phyloP scores from a whole-genome alignment of 768 basidiomycete genomes.

The Rubroboletus pulcherrimus region DNA sequence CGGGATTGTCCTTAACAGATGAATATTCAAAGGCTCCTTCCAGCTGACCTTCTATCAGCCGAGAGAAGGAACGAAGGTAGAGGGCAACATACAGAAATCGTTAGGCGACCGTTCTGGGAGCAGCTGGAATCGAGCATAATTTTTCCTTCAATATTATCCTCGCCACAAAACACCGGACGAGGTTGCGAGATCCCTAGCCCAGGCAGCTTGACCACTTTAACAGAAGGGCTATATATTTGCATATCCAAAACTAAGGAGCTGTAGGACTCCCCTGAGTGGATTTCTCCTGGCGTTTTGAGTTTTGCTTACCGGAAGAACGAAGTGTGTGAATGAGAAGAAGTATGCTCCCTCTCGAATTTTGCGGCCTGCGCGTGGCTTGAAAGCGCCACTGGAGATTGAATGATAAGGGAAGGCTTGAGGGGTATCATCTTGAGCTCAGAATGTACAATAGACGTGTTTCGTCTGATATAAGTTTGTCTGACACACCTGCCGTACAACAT shows the following conservation, averaged over 20 bases:
- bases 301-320: conserved; percentile 47
- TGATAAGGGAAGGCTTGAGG: conserved; percentile 17
- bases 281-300: neutral
- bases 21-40: conserved; percentile 58
- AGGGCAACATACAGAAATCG: conserved; percentile 44
- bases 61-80: neutral
- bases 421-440: conserved; percentile 16
- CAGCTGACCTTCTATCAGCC: conserved; percentile 38
- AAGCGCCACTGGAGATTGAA: conserved; percentile 16
- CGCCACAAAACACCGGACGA: conserved; percentile 54
- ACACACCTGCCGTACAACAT: conserved; percentile 23
- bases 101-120: conserved; percentile 52
- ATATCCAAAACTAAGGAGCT: conserved; percentile 58
- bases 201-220: conserved; percentile 41
- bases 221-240: conserved; percentile 58
- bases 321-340: conserved; percentile 38
- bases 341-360: conserved; percentile 12
- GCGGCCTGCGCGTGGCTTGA: conserved; percentile 36
- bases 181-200: conserved; percentile 25
- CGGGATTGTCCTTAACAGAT: conserved; percentile 21
- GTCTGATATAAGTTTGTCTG: conserved; percentile 18
- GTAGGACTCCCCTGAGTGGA: conserved; percentile 5
- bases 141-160: conserved; percentile 57
- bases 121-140: conserved; percentile 53
- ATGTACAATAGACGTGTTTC: neutral